These are phyloP conservation scores for Saraca asoca DNA, from an alignment of 331 rosid genomes.

Conservation along the genomic window DNA sequence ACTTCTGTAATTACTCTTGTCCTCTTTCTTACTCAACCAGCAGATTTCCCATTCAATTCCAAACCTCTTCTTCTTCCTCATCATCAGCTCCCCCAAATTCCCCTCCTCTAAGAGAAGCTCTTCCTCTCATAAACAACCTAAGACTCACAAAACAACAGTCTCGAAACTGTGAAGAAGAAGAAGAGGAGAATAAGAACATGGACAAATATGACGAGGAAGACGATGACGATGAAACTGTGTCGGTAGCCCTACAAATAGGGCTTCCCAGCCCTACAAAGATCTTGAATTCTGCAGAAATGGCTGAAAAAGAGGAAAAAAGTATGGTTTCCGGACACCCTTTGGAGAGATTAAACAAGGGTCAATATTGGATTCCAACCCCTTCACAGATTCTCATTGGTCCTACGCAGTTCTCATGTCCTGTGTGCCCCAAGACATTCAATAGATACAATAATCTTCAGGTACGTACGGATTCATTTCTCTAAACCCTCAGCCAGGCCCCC, in stretches of 20 bases:
- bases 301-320: constrained; percentile 37
- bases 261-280: constrained; percentile 55
- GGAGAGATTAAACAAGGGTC: constrained; percentile 52
- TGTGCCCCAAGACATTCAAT: constrained; percentile 84
- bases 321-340: constrained; percentile 47
- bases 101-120: constrained; percentile 64
- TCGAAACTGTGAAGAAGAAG: constrained; percentile 24
- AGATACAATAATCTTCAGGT: constrained; percentile 97
- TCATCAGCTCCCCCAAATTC: constrained; percentile 21
- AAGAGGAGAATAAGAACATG: not conserved
- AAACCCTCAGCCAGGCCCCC: not conserved
- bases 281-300: constrained; percentile 31
- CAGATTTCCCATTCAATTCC: constrained; percentile 33
- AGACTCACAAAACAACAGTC: constrained; percentile 30
- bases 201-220: constrained; percentile 2
- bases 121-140: constrained; percentile 65
- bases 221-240: constrained; percentile 29
- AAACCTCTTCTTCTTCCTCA: constrained; percentile 18
- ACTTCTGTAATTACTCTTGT: constrained; percentile 19
- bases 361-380: constrained; percentile 90
- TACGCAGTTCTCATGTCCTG: constrained; percentile 73
- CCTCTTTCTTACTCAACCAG: constrained; percentile 25
- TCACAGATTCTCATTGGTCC: constrained; percentile 92
- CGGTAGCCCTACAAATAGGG: constrained; percentile 67
- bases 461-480: not conserved